Evolutionary conservation across 2,329 filamentous ascomycete species (phyloP), one percentile per base, ranked within the genome.

Genomic region (Lachnellula cervina): DNA sequence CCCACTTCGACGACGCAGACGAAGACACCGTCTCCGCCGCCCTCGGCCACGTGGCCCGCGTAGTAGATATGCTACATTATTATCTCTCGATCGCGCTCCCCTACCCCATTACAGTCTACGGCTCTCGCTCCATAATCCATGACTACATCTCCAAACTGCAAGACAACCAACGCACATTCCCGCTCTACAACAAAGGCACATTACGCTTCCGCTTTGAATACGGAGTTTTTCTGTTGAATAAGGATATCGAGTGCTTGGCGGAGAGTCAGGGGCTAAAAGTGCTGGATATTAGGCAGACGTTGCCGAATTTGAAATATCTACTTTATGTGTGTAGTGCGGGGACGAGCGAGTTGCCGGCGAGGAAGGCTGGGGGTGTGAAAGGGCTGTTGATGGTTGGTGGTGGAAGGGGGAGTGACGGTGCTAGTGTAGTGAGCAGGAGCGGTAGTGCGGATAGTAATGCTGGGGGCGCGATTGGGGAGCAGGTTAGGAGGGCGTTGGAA

Each of bases 201-300:
- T 83, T 90, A 0, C 84, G 91, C 46, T 97, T 93, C 74, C 86
- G 93, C 2, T 97, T 97, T 71, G 93, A 97, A 66, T 99, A 97
- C 70, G 94, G 80, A 11, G 94, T 96, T 69, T 99, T 97, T 66
- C 76, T 97, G n/a, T 80, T 99, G 14, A 97, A 97, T 75, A 97
- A 97, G 73, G 78, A 97, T 68, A 92, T 99, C 54, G 92, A 97
- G 64, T 73, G 78, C 0, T 74, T 87, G 3, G 86, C 83, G 57
- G 74, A 76, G 3, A 77, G 79, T 1, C 85, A 91, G 62, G 87
- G 87, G 0, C 76, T 97, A 13, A 85, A 87, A 47, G 86, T 96
- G 1, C 80, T 97, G 60, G 94, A 99, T 67, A 90, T 97, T 17
- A 82, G 94, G 4, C 90, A 97, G 64, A 96, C 93, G 0, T 75